Conservation (phyloP, 2,329 filamentous ascomycete species). For the Claviceps cyperi region DNA sequence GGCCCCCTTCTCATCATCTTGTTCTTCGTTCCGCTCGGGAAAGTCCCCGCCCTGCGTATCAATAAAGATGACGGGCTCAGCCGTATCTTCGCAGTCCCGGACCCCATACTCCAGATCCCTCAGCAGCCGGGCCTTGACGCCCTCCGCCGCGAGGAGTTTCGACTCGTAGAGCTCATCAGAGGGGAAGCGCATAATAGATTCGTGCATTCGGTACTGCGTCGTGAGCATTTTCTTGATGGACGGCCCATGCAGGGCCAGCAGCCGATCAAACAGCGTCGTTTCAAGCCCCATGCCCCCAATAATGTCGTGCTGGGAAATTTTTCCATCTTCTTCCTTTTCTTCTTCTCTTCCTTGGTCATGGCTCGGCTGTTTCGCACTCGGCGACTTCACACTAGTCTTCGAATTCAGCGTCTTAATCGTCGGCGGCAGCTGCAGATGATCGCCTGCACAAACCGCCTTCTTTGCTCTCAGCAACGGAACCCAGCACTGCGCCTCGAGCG, state of each 20-base stretch:
- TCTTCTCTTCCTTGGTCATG: too few relatives aligned
- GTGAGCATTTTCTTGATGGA: conserved; percentile 89
- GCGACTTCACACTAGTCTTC: conserved; percentile 25
- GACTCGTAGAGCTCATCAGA: conserved; percentile 78
- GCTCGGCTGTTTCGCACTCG: too few relatives aligned
- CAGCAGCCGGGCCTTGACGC: conserved; percentile 61
- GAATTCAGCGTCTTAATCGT: conserved; percentile 72
- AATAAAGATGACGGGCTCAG: conserved; percentile 78
- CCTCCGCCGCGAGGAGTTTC: conserved; percentile 65
- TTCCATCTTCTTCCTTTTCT: conserved; percentile 18
- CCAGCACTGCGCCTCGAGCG: conserved; percentile 94
- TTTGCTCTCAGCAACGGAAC: conserved; percentile 67
- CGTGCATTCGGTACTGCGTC: conserved; percentile 96
- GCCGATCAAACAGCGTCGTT: conserved; percentile 81
- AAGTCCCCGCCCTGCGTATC: conserved; percentile 95
- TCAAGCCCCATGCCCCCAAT: conserved; percentile 54
- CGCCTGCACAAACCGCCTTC: conserved; percentile 83
- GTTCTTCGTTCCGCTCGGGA: conserved; percentile 55
- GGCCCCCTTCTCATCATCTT: conserved; percentile 43
- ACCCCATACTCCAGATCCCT: conserved; percentile 67
- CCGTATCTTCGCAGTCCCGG: conserved; percentile 69
- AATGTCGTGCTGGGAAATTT: conserved; percentile 2
- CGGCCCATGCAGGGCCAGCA: conserved; percentile 67
- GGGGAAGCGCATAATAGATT: conserved; percentile 87
- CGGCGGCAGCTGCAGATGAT: conserved; percentile 86